Conservation (phyloP, 768 basidiomycete species). For the Exsudoporus frostii region DNA sequence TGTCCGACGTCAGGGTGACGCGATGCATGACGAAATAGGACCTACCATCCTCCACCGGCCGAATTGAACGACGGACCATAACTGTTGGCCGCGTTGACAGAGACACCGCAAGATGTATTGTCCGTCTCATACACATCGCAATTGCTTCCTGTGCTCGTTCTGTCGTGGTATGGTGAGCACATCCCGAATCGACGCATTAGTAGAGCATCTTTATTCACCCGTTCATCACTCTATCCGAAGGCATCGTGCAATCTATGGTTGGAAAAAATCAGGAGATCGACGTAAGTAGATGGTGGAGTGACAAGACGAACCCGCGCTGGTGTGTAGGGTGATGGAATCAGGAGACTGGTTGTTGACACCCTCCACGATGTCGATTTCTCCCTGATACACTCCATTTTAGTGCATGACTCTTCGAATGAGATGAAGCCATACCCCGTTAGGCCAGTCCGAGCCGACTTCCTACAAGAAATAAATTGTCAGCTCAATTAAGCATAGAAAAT, state of each 20-base stretch:
- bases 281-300: not conserved
- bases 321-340: constrained; percentile 30
- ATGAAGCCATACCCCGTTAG: constrained; percentile 6
- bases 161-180: constrained; percentile 5
- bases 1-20: not conserved
- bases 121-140: constrained; percentile 30
- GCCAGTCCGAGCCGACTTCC: constrained; percentile 31
- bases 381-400: constrained; percentile 11
- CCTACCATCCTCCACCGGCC: constrained; percentile 36
- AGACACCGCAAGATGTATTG: constrained; percentile 34
- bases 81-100: constrained; percentile 21
- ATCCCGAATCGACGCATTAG: not conserved
- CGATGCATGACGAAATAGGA: not conserved
- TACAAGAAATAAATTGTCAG: not conserved
- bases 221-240: constrained; percentile 22
- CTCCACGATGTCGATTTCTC: constrained; percentile 35
- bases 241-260: constrained; percentile 34
- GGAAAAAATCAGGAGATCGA: not conserved
- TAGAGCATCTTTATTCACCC: constrained; percentile 22
- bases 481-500: no score
- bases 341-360: constrained; percentile 32
- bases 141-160: constrained; percentile 23
- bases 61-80: constrained; percentile 36
- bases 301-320: constrained; percentile 17
- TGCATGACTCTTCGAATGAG: not conserved